Base-by-base conservation (phyloP, 2,329 filamentous ascomycete species). In the Fusarium chlamydosporum region DNA sequence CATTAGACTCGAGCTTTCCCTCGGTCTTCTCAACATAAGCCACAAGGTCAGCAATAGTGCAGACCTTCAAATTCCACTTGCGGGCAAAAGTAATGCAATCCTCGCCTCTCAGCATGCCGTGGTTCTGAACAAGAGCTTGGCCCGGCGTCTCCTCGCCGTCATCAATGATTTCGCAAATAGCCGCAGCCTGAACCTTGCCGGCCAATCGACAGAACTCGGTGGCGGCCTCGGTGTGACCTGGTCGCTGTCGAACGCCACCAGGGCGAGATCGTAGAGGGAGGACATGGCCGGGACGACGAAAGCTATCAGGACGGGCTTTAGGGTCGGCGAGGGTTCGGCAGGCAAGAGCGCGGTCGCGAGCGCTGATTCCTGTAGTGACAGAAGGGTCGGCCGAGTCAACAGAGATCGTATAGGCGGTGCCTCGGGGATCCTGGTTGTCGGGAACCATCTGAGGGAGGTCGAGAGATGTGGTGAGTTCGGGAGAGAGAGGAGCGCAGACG, bases 61-160 rank as follows among this genome's bases (percentile, higher is more conserved):
- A 97, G 61, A 97, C 93, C 83, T 92, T 96, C 72, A 99, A 83
- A 6, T 94, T 94, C 89, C 92, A 98, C 80, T 86, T 89, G 80
- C 89, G 89, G 29, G 94, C 96, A 85, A 99, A 99, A 51, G 85
- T 87, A 76, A 99, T 83, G 81, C 94, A 97, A 37, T 88, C 92
- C 82, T 97, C 93, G 68, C 93, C 89, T 72, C 94, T 84, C 89
- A 98, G 90, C 96, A 99, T 99, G 27, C 91, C 93, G n/a, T 90
- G 87, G 20, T 87, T 89, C 12, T 79, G 78, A 71, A 89, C 83
- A 75, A 92, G 82, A 1, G 93, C 86, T 75, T 85, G 84, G 0
- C 93, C 94, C 13, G 84, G 82, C 4, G 93, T 86, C 78, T 89
- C 87, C 67, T 88, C 88, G 1, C 94, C 94, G 72, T 96, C 94